Base-by-base conservation (phyloP, 345 rosid genomes). In the Excoecaria agallocha region DNA sequence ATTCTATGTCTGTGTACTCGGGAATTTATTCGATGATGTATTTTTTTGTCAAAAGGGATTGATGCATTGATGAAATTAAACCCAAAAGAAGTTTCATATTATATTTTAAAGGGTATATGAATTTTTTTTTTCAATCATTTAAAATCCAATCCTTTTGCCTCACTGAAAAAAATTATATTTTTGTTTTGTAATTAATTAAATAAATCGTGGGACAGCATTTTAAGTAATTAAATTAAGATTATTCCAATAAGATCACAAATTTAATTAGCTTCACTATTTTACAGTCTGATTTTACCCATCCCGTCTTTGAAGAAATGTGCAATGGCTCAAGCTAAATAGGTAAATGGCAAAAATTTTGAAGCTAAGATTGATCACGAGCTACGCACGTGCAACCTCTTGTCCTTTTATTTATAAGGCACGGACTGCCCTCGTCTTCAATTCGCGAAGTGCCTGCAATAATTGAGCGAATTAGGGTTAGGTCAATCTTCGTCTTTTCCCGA, bases 401-500 rank as follows among this genome's bases (percentile, higher is more conserved):
- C 3, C 64, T 24, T 2, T 11, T 43, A 10, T 12, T 54, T 46
- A 45, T 46, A 3, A 17, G 6, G 35, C 49, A 11, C 43, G 57
- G 12, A 12, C 15, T 0, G 9, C n/a, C 1, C 9, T 12, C 16
- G 13, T 30, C 24, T 6, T 15, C 54, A 61, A 58, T 15, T 17
- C 30, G 17, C 30, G 30, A 45, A 70, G 7, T 54, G 7, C 39
- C 43, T 35, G 13, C 6, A 17, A 25, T 76, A 48, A 58, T 49
- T 48, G 69, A 10, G 22, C 46, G 51, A 69, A 71, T 71, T 72
- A 75, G 85, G 83, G 79, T 74, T 83, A 0, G 67, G 70, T 57
- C 30, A n/a, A 46, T 56, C 72, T 68, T 73, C 35, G 9, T 24
- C 52, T 54, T 13, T 69, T 45, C 16, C n/a, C 59, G 35, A 49